These are phyloP conservation scores for Paraphaeosphaeria sporulosa DNA, from an alignment of 2,329 filamentous ascomycete genomes.

Conservation along the genomic window DNA sequence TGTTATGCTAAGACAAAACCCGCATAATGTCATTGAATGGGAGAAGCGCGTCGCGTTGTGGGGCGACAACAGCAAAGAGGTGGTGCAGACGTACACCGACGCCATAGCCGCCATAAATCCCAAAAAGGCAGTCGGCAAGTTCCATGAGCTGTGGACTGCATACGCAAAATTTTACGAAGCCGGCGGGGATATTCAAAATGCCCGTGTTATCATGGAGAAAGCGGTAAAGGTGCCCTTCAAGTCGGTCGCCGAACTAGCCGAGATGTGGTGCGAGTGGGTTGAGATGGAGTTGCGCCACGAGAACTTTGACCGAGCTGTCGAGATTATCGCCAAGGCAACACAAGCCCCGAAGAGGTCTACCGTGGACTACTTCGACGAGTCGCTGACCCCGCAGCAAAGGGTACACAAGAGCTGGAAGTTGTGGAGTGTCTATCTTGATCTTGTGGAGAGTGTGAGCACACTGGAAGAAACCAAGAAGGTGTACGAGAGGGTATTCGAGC, in stretches of 20 bases:
- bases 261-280: conserved; percentile 99
- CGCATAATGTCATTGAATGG: conserved; percentile 96
- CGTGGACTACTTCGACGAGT: conserved; percentile 99
- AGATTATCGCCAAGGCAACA: conserved; percentile 96
- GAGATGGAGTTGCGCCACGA: conserved; percentile 97
- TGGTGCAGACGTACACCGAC: conserved; percentile 92
- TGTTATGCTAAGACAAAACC: conserved; percentile 92
- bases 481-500: conserved; percentile 97
- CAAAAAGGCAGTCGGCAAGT: conserved; percentile 91
- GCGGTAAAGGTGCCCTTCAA: conserved; percentile 98
- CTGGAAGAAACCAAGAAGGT: conserved; percentile 92
- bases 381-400: conserved; percentile 88
- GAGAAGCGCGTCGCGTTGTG: conserved; percentile 95
- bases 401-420: conserved; percentile 99
- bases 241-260: conserved; percentile 93
- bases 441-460: conserved; percentile 92
- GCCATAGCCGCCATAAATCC: conserved; percentile 93
- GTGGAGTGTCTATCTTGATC: conserved; percentile 98
- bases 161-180: conserved; percentile 98
- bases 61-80: conserved; percentile 90
- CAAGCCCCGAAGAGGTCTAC: conserved; percentile 97
- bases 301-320: conserved; percentile 92
- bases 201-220: conserved; percentile 94
- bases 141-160: conserved; percentile 94
- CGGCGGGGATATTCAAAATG: conserved; percentile 82